Conservation (phyloP, 1,284 basidiomycete genomes). For the Ganoderma boninense region DNA sequence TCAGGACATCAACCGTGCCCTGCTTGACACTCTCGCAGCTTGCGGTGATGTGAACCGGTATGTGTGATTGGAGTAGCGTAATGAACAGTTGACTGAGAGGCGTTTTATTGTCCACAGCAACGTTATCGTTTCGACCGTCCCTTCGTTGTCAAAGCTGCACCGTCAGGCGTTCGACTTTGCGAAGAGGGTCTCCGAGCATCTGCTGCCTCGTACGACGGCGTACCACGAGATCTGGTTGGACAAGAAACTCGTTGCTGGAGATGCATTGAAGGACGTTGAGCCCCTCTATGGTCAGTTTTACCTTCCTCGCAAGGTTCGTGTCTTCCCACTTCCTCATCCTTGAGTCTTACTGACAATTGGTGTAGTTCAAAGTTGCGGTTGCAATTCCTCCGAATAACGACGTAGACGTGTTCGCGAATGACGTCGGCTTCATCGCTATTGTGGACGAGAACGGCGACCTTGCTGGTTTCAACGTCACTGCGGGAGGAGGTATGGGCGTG, state of each 20-base stretch:
- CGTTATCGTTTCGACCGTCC: conserved; percentile 93
- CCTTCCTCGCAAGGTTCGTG: conserved; percentile 86
- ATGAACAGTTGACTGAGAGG: neutral
- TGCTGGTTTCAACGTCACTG: conserved; percentile 89
- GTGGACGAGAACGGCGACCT: conserved; percentile 77
- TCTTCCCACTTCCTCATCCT: conserved; percentile 5
- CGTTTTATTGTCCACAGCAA: conserved; percentile 60
- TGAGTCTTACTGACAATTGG: conserved; percentile 7
- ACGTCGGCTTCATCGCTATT: conserved; percentile 95
- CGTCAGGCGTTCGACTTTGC: conserved; percentile 87
- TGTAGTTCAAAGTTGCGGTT: conserved; percentile 96
- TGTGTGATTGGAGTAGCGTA: conserved; percentile 31
- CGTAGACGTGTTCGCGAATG: conserved; percentile 96
- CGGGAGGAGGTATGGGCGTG: conserved; percentile 99
- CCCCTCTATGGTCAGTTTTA: conserved; percentile 98
- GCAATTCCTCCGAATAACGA: conserved; percentile 98
- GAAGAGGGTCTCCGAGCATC: conserved; percentile 86
- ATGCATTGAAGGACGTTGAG: conserved; percentile 93
- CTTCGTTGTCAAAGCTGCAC: conserved; percentile 88
- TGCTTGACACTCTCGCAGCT: conserved; percentile 97
- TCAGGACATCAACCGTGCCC: conserved; percentile 92
- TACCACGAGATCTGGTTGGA: conserved; percentile 99
- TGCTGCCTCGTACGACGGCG: conserved; percentile 91
- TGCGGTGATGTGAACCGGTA: conserved; percentile 98
- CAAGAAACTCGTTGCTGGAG: conserved; percentile 93